A percentile compares a stretch with the other conserved stretches of the same genome.
phyloP scores from a whole-genome alignment of 495 filamentous ascomycete genomes.

The Pyronema domesticum region DNA sequence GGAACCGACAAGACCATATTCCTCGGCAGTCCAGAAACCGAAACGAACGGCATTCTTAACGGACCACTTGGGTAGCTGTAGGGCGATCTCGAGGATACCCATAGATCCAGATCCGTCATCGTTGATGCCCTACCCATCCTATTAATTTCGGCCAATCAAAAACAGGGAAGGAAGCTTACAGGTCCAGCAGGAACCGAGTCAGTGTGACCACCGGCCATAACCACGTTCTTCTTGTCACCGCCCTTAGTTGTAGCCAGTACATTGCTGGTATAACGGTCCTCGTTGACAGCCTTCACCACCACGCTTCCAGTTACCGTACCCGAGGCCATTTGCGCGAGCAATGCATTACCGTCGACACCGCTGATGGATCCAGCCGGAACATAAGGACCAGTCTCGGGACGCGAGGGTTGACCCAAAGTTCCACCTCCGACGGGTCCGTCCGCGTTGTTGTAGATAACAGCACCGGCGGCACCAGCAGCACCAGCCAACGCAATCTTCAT shows the following conservation, averaged over 20 bases:
- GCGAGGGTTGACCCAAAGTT: conserved; percentile 37
- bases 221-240: conserved; percentile 45
- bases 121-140: conserved; percentile 37
- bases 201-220: conserved; percentile 47
- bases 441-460: conserved; percentile 50
- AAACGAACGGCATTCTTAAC: conserved; percentile 53
- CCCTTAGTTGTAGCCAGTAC: conserved; percentile 49
- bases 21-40: conserved; percentile 49
- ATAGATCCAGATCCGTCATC: conserved; percentile 51
- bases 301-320: conserved; percentile 23
- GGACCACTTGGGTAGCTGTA: conserved; percentile 37
- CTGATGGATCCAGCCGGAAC: conserved; percentile 39
- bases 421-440: conserved; percentile 33
- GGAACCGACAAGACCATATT: conserved; percentile 39
- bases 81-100: conserved; percentile 45
- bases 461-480: conserved; percentile 39
- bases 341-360: conserved; percentile 32
- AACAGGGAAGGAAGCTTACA: not conserved
- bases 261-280: conserved; percentile 40
- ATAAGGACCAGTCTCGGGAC: conserved; percentile 29
- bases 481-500: conserved; percentile 42
- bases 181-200: conserved; percentile 47
- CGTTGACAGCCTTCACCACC: conserved; percentile 27
- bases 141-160: not conserved
- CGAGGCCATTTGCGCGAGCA: conserved; percentile 28